Evolutionary conservation across 2,329 filamentous ascomycete genomes (phyloP), one percentile per base, ranked within the genome.

Genomic region (Penicillium fuscoglaucum): DNA sequence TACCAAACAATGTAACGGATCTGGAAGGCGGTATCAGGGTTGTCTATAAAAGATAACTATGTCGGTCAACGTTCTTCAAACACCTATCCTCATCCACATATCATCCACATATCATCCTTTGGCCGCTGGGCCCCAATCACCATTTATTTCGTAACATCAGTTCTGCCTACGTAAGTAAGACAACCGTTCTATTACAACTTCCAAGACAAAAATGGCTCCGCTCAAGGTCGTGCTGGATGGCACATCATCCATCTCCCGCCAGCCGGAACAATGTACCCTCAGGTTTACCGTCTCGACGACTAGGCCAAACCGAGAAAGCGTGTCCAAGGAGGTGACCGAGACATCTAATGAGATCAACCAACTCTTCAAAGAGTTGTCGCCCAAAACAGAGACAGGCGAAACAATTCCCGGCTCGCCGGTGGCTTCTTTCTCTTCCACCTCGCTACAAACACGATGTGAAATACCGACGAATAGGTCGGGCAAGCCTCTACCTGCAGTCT

Each of bases 331-430:
- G 13, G 63, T 62, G 19, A 52, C 52, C 6, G 31, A 39, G 5
- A 53, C 46, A 19, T 59, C 57, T 2, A 60, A 64, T 41, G 41
- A 60, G 8, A 40, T 65, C n/a, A 49, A 51, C 37, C 31, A 45
- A 4, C 43, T 57, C 8, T 61, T 67, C 43, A 61, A 59, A 17
- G 46, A 40, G 3, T 50, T 67, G 4, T 60, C 53, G 1, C 58
- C 61, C 2, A 61, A 61, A 26, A 45, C 58, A 1, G 41, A 50
- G 15, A 39, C 43, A 4, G 59, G 58, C 13, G 46, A 37, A 9
- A 35, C 61, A 8, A 55, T 63, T 2, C 31, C 56, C 6, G 58
- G 60, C 2, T 62, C 67, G 3, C 60, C 68, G 3, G 61, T 70
- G 6, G 64, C 66, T 17, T 58, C 56, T 17, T 65, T 65, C 26